These are phyloP conservation scores for Comarum palustre DNA, from an alignment of 306 rosid species.

Conservation along the genomic window DNA sequence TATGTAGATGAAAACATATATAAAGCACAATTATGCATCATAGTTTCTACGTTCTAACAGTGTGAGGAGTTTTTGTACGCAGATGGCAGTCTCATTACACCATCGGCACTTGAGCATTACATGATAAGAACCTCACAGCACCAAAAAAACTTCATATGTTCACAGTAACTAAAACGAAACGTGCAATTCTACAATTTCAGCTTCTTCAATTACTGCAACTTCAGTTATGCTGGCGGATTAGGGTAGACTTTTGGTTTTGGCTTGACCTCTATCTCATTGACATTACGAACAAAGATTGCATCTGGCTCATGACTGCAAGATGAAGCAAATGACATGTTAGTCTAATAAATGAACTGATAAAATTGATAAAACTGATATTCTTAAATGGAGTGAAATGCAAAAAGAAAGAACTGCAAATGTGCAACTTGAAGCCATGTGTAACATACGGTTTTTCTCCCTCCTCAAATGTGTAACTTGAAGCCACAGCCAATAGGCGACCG, in stretches of 20 bases:
- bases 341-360: not conserved
- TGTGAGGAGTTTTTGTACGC: not conserved
- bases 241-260: conserved; percentile 95
- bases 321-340: conserved; percentile 13
- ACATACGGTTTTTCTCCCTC: conserved; percentile 79
- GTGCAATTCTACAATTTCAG: not conserved
- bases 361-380: no score
- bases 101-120: not conserved
- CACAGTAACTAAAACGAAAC: not conserved
- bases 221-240: conserved; percentile 51
- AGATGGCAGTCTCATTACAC: not conserved
- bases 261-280: conserved; percentile 95
- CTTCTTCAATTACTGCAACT: not conserved
- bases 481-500: conserved; percentile 92
- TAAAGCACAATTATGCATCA: not conserved
- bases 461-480: conserved; percentile 93
- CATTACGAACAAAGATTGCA: conserved; percentile 76
- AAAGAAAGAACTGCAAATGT: no score
- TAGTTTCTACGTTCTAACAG: not conserved
- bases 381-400: no score
- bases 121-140: not conserved
- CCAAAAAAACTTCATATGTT: not conserved
- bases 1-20: not conserved
- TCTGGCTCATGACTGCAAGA: conserved; percentile 82
- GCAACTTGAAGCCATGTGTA: no score